Percentiles rank a stretch among this genome's conserved stretches.
Evolutionary conservation across 805 yeast species (phyloP).

Genomic region (Barnettozyma botsteinii): DNA sequence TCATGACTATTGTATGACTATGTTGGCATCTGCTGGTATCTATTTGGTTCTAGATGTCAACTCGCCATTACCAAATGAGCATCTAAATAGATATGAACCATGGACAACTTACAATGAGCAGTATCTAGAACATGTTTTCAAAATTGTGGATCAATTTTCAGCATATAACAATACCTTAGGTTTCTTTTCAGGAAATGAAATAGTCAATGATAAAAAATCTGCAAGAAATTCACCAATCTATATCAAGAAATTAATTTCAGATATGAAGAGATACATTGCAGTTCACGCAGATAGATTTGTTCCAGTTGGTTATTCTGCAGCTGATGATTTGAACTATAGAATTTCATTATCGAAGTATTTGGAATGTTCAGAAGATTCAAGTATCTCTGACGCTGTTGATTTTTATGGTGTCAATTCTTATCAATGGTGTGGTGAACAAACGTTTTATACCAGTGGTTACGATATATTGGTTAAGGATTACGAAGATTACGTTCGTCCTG

Average conservation of each 20-base stretch:
- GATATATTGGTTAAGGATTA: slow-evolving; percentile 67
- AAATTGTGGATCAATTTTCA: slow-evolving; percentile 75
- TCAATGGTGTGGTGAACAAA: slow-evolving; percentile 94
- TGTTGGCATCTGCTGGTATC: slow-evolving; percentile 89
- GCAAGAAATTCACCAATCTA: slow-evolving; percentile 64
- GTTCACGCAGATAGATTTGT: slow-evolving; percentile 55
- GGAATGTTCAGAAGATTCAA: slow-evolving; percentile 55
- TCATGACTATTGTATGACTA: slow-evolving; percentile 87
- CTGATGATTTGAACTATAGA: slow-evolving; percentile 80
- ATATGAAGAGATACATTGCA: slow-evolving; percentile 67
- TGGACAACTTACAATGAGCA: slow-evolving; percentile 76
- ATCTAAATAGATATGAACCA: slow-evolving; percentile 82
- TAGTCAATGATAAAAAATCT: slow-evolving; percentile 74
- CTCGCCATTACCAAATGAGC: slow-evolving; percentile 59
- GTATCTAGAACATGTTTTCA: slow-evolving; percentile 71
- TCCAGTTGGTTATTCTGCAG: slow-evolving; percentile 96
- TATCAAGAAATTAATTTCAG: slow-evolving; percentile 73
- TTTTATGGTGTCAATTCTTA: slow-evolving; percentile 94
- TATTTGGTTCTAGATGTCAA: slow-evolving; percentile 87
- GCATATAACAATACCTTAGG: slow-evolving; percentile 85
- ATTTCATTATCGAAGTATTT: slow-evolving; percentile 72
- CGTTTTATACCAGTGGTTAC: slow-evolving; percentile 75
- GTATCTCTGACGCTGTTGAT: slow-evolving; percentile 55
- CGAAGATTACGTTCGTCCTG: slow-evolving; percentile 60
- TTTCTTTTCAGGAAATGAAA: slow-evolving; percentile 88